A percentile compares a stretch with the other conserved stretches of the same genome.
phyloP scores from a whole-genome alignment of 2,329 filamentous ascomycete species.

The Nothomitra cinnamomea region DNA sequence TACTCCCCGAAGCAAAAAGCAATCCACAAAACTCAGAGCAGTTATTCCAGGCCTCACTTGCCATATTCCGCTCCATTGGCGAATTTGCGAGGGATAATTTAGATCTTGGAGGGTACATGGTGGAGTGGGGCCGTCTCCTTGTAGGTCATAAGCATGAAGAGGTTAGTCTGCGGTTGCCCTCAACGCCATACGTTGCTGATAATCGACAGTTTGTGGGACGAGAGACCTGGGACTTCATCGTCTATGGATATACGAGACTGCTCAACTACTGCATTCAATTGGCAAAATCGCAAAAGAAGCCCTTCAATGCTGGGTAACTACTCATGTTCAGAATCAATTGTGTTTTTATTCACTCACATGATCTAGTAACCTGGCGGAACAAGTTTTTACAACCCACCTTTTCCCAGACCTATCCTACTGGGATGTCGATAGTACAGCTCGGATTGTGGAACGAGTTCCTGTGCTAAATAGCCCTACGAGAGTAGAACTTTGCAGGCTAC shows the following conservation, averaged over 20 bases:
- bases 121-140: conserved; percentile 26
- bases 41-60: conserved; percentile 27
- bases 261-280: conserved; percentile 25
- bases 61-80: conserved; percentile 25
- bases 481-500: conserved; percentile 40
- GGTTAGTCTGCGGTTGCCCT: conserved; percentile 12
- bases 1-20: conserved; percentile 23
- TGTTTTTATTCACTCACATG: not conserved
- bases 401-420: conserved; percentile 38
- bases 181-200: not conserved
- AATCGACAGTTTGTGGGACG: conserved; percentile 27
- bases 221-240: conserved; percentile 25
- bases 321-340: not conserved
- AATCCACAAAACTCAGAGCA: conserved; percentile 25
- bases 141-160: conserved; percentile 26
- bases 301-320: conserved; percentile 21
- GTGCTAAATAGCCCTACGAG: conserved; percentile 39
- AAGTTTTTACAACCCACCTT: conserved; percentile 45
- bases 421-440: conserved; percentile 11
- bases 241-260: conserved; percentile 26
- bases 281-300: conserved; percentile 18
- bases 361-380: conserved; percentile 26
- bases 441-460: conserved; percentile 24
- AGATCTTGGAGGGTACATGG: conserved; percentile 24
- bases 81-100: conserved; percentile 22